These are phyloP conservation scores for Farysia itapuensis DNA, from an alignment of 1,284 basidiomycete species.

Conservation along the genomic window DNA sequence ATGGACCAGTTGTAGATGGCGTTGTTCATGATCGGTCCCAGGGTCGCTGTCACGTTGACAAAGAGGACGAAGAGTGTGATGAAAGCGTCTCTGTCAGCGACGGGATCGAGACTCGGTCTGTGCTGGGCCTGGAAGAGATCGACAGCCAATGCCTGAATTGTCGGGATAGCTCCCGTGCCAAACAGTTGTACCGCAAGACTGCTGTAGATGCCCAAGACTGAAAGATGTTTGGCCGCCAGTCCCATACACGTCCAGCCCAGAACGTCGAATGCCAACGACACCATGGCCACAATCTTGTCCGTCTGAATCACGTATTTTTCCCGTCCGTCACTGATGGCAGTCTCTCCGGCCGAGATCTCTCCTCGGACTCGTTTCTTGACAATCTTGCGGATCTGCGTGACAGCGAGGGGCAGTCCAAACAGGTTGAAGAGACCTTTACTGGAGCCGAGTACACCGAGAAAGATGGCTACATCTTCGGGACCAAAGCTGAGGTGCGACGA, in stretches of 20 bases:
- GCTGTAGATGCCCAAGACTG: conserved; percentile 9
- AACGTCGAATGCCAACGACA: conserved; percentile 5
- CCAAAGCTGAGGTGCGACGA: conserved; percentile 22
- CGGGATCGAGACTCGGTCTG: conserved; percentile 10
- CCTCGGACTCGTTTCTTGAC: conserved; percentile 16
- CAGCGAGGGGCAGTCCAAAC: conserved; percentile 12
- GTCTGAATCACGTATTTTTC: conserved; percentile 21
- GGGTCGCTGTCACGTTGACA: not conserved
- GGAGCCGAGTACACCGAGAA: conserved; percentile 10
- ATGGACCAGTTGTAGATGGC: conserved; percentile 19
- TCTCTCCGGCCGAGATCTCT: conserved; percentile 2
- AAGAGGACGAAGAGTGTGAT: conserved; percentile 20
- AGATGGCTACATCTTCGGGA: conserved; percentile 6
- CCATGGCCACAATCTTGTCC: conserved; percentile 13
- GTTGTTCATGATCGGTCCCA: conserved; percentile 25
- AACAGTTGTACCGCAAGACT: conserved; percentile 12
- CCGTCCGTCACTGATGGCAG: conserved; percentile 5
- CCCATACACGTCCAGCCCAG: conserved; percentile 14
- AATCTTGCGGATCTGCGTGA: conserved; percentile 1
- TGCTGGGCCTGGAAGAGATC: conserved; percentile 29
- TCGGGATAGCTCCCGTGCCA: conserved; percentile 7
- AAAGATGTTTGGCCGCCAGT: conserved; percentile 10
- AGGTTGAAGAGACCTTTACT: conserved; percentile 13
- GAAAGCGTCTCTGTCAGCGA: conserved; percentile 24
- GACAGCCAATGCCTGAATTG: conserved; percentile 21